Percentiles rank a stretch among this genome's conserved stretches.
Conservation (phyloP, 805 yeast genomes). For the Candida jianshihensis region DNA sequence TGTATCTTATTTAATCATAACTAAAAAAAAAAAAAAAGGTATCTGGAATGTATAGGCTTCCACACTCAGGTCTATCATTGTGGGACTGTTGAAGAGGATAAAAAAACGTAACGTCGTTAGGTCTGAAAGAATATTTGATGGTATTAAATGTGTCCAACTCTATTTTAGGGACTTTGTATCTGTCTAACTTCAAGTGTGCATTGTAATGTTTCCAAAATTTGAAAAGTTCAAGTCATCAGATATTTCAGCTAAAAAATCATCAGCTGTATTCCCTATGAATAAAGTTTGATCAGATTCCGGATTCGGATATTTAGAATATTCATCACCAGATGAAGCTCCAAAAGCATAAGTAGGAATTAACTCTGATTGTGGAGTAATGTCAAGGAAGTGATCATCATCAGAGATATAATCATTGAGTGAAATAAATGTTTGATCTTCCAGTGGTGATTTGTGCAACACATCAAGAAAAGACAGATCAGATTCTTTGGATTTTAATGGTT, state of each 20-base stretch:
- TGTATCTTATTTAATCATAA: too few species aligned
- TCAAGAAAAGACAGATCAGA: slow-evolving; percentile 6
- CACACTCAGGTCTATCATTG: too few species aligned
- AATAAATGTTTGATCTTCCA: slow-evolving; percentile 9
- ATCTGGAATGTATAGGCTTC: too few species aligned
- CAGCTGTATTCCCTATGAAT: neutral
- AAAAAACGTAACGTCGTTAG: too few species aligned
- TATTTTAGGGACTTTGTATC: too few species aligned
- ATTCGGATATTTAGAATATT: too few species aligned
- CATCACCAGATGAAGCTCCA: too few species aligned
- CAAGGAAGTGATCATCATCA: neutral
- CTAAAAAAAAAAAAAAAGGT: too few species aligned
- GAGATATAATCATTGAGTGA: slow-evolving; percentile 5
- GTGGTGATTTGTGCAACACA: slow-evolving; percentile 14
- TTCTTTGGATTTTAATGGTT: neutral
- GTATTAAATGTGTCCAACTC: too few species aligned
- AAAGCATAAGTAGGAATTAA: neutral
- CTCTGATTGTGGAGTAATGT: neutral
- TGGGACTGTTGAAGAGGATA: too few species aligned
- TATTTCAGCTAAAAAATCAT: slow-evolving; percentile 1
- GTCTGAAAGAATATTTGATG: too few species aligned
- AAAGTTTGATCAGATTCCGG: neutral
- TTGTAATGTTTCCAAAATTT: neutral
- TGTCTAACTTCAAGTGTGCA: slow-evolving; percentile 1
- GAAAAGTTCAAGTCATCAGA: neutral